A percentile compares a stretch with the other conserved stretches of the same genome.
phyloP scores from a whole-genome alignment of 2,329 filamentous ascomycete species.

The Fusarium sororula region DNA sequence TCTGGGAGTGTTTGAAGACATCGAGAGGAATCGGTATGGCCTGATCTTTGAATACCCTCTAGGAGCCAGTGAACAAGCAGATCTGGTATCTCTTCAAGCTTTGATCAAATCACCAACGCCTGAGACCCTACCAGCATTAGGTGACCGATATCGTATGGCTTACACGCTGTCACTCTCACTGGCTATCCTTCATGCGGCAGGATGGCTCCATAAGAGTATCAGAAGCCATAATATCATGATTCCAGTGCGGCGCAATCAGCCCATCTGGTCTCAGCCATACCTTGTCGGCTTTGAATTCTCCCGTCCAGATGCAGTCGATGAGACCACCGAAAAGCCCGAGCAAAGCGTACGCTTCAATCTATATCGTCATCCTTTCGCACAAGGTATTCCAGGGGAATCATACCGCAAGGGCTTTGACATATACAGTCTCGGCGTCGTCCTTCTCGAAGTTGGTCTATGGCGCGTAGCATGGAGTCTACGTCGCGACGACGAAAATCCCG shows the following conservation, averaged over 20 bases:
- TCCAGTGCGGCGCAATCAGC: background rate
- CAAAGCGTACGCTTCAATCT: background rate
- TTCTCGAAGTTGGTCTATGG: conserved; percentile 8
- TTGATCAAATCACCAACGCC: background rate
- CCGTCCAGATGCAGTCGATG: background rate
- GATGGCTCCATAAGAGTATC: conserved; percentile 16
- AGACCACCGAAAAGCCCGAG: conserved; percentile 1
- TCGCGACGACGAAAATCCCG: background rate
- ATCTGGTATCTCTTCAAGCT: background rate
- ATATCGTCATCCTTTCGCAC: conserved; percentile 1
- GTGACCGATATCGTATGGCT: background rate
- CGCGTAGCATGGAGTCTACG: background rate
- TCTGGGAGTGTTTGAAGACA: background rate
- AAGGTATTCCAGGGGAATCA: conserved; percentile 3
- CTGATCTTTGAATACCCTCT: background rate
- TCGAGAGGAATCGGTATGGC: background rate
- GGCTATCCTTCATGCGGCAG: background rate
- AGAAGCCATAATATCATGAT: conserved; percentile 14
- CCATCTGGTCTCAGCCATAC: conserved; percentile 4
- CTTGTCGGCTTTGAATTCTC: conserved; percentile 7
- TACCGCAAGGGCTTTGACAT: conserved; percentile 5
- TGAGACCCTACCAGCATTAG: background rate
- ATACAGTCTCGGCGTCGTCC: conserved; percentile 9
- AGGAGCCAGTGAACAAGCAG: background rate
- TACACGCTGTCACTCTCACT: background rate